Conservation (phyloP, 2,329 filamentous ascomycete genomes). For the Ilyonectria destructans region DNA sequence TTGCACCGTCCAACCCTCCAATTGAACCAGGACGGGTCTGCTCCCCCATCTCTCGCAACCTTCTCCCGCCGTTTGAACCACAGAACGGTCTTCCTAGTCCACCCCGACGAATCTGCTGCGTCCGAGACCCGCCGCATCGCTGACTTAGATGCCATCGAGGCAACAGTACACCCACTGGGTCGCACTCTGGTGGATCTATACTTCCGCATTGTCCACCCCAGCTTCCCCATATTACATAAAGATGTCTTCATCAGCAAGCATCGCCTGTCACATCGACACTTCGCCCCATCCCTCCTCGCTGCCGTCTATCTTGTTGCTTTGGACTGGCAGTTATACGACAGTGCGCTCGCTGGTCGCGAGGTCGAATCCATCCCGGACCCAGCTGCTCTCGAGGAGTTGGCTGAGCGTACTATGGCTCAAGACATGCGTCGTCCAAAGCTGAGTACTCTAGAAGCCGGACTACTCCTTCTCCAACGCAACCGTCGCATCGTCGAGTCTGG, state of each 20-base stretch:
- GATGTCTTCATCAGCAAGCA: slow-evolving; percentile 76
- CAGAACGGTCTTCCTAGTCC: slow-evolving; percentile 56
- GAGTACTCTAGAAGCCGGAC: slow-evolving; percentile 69
- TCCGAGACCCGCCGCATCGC: slow-evolving; percentile 60
- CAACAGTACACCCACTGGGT: slow-evolving; percentile 75
- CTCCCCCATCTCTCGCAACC: slow-evolving; percentile 32
- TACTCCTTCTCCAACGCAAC: slow-evolving; percentile 67
- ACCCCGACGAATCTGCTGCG: slow-evolving; percentile 54
- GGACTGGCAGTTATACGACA: slow-evolving; percentile 74
- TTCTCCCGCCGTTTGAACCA: slow-evolving; percentile 55
- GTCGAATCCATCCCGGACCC: slow-evolving; percentile 51
- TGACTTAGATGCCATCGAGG: slow-evolving; percentile 69
- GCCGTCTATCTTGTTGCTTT: slow-evolving; percentile 76
- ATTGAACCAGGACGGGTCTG: slow-evolving; percentile 31
- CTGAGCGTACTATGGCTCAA: slow-evolving; percentile 62
- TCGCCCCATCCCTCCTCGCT: slow-evolving; percentile 72
- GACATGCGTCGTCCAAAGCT: slow-evolving; percentile 69
- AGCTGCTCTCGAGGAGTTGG: slow-evolving; percentile 56
- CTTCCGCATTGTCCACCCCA: slow-evolving; percentile 74
- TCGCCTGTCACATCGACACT: slow-evolving; percentile 69
- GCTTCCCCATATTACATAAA: slow-evolving; percentile 73
- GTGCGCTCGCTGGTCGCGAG: slow-evolving; percentile 60
- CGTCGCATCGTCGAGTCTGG: slow-evolving; percentile 56
- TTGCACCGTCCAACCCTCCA: slow-evolving; percentile 68
- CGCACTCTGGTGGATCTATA: slow-evolving; percentile 77